Base-by-base conservation (phyloP, 2,329 filamentous ascomycete species). In the Diaporthe vaccinii region DNA sequence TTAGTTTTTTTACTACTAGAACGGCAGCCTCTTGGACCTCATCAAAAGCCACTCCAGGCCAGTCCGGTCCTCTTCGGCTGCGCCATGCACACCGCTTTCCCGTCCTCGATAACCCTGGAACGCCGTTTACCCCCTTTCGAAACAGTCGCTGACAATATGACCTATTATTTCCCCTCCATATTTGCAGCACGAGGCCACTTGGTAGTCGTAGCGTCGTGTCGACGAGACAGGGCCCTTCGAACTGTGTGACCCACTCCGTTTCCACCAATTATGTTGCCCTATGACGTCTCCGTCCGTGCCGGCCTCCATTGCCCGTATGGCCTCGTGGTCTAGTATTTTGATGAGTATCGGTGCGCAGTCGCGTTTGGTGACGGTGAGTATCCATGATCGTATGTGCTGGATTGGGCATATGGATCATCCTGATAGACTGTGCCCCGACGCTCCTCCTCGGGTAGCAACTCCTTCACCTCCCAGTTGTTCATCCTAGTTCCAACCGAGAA, bases 401-500 rank as follows among this genome's bases (percentile, higher is more conserved):
- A 86, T 53, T 91, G 91, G 69, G 87, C 88, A 77, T 91, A 91
- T 2, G 90, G 90, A 78, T 93, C 91, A 74, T 95, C 93, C 61
- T 89, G 87, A 84, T 96, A 97, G 61, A 93, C 85, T 2, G 94
- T 95, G 31, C 87, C 87, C 75, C 94, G 91, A 76, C 93, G 92
- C 75, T 96, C 94, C 74, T 97, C 95, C 78, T 97, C 94, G 59
- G 93, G 91, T 25, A 97, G 88, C 15, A 95, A 89, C 77, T 98
- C 96, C 87, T 98, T 98, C 82, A 98, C 94, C 83, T 99, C 97
- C 97, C 97, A 99, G 84, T 97, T 98, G 86, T 98, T 97, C 85
- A 95, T 94, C 84, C 96, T 95, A 75, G 95, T 95, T 78, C 96
- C 96, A 68, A 99, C 97, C 3, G 95, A 98, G 85, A 99, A 99